Percentiles rank a stretch among this genome's conserved stretches.
Conservation (phyloP, 2,329 filamentous ascomycete genomes). For the Claviceps maximensis region DNA sequence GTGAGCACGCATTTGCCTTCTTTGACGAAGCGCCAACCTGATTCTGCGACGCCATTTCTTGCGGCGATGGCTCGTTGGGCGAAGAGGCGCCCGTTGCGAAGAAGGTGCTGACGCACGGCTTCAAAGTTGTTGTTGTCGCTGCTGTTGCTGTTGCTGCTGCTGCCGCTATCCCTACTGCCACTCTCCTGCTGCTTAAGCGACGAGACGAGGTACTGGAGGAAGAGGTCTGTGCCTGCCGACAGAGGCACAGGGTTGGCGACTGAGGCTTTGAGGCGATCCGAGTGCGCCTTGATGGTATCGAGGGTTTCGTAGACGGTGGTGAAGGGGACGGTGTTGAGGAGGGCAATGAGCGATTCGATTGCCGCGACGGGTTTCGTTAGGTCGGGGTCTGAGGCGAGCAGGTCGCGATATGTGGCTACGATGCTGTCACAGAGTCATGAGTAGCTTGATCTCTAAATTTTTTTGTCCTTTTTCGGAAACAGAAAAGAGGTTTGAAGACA, state of each 20-base stretch:
- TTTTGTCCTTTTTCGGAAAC: background rate
- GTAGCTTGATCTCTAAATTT: background rate
- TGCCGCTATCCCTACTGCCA: background rate
- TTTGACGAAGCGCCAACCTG: slow-evolving; percentile 64
- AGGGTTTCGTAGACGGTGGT: slow-evolving; percentile 91
- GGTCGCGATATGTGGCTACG: slow-evolving; percentile 39
- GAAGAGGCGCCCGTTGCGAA: slow-evolving; percentile 78
- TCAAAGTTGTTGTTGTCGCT: slow-evolving; percentile 44
- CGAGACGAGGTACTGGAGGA: slow-evolving; percentile 83
- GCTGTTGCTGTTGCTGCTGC: background rate
- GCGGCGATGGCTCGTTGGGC: slow-evolving; percentile 76
- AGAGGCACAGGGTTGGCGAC: slow-evolving; percentile 85
- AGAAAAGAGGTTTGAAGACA: background rate
- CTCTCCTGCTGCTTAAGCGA: slow-evolving; percentile 46
- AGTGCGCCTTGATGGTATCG: slow-evolving; percentile 67
- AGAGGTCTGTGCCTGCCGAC: slow-evolving; percentile 86
- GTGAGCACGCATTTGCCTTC: slow-evolving; percentile 78
- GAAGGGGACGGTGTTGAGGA: slow-evolving; percentile 65
- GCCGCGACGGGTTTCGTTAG: slow-evolving; percentile 93
- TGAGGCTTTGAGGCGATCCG: slow-evolving; percentile 59
- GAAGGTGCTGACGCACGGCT: slow-evolving; percentile 65
- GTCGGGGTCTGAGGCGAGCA: slow-evolving; percentile 56
- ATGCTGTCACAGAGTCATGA: slow-evolving; percentile 27
- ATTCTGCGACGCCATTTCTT: slow-evolving; percentile 67
- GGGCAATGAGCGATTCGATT: slow-evolving; percentile 79